phyloP scores from a whole-genome alignment of 129 eudicot species.

The Oenanthe sinensis region DNA sequence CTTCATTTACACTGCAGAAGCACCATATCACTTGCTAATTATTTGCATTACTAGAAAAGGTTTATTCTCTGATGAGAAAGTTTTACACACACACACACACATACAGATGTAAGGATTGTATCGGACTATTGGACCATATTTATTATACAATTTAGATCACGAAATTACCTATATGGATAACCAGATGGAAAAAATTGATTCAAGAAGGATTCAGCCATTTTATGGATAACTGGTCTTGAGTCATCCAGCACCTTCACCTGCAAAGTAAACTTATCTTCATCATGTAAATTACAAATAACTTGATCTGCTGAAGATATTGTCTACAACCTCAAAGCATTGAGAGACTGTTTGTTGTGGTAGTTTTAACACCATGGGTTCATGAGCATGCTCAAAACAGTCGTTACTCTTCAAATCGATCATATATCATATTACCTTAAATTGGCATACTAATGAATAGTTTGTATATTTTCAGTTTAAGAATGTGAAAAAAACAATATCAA shows the following conservation, averaged over 20 bases:
- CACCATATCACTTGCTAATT: conserved; percentile 11
- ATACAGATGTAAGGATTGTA: not conserved
- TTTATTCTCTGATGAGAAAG: not conserved
- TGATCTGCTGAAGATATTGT: not conserved
- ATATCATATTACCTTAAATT: not conserved
- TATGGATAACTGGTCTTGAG: conserved; percentile 56
- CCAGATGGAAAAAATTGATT: conserved; percentile 85
- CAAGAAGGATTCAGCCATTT: conserved; percentile 70
- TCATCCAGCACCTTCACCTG: conserved; percentile 74
- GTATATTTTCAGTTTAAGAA: not conserved
- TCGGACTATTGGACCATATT: too few relatives aligned
- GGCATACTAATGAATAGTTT: not conserved
- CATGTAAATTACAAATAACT: not conserved
- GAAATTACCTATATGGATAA: conserved; percentile 70
- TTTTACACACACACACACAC: not conserved
- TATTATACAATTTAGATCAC: not conserved
- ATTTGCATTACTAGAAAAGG: not conserved
- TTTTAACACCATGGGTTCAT: not conserved
- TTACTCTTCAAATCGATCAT: not conserved
- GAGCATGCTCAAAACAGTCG: not conserved
- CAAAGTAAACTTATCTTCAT: conserved; percentile 1
- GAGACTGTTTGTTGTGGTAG: not conserved
- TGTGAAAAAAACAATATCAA: not conserved
- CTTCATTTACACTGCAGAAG: conserved; percentile 80
- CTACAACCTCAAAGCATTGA: not conserved